phyloP scores from a whole-genome alignment of 164 flowering plant species.

The Chimonanthus praecox region DNA sequence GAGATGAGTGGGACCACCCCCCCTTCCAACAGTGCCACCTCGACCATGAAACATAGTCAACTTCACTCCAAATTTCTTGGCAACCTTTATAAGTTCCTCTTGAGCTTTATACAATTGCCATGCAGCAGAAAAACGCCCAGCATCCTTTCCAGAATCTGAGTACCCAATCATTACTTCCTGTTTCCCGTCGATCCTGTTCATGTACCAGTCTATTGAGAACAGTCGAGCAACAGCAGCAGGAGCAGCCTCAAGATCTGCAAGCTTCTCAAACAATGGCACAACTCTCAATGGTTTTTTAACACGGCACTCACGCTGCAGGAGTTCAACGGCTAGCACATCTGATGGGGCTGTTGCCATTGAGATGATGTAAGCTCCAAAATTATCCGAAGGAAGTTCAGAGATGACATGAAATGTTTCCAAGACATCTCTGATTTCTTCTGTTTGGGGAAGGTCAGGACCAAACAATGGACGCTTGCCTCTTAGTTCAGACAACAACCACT shows the following conservation, averaged over 20 bases:
- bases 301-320: conserved; percentile 89
- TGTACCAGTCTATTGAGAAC: conserved; percentile 94
- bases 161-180: conserved; percentile 99
- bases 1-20: conserved; percentile 99
- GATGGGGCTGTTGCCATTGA: conserved; percentile 98
- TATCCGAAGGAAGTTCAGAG: conserved; percentile 85
- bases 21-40: conserved; percentile 99
- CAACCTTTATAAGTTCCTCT: conserved; percentile 92
- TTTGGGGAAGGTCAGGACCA: conserved; percentile 91
- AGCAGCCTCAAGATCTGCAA: conserved; percentile 91
- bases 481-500: conserved; percentile 92
- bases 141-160: conserved; percentile 98
- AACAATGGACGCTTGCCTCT: conserved; percentile 96
- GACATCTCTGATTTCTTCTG: conserved; percentile 97
- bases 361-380: conserved; percentile 95
- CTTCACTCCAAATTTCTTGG: conserved; percentile 82
- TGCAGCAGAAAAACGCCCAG: conserved; percentile 94
- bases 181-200: conserved; percentile 78
- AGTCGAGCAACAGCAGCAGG: conserved; percentile 92
- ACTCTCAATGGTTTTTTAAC: conserved; percentile 83
- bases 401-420: conserved; percentile 79
- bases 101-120: conserved; percentile 97
- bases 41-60: conserved; percentile 98
- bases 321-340: conserved; percentile 97
- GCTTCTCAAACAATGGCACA: conserved; percentile 94